Evolutionary conservation across 495 filamentous ascomycete genomes (phyloP), one percentile per base, ranked within the genome.

Genomic region (Aspergillus incahuasiensis): DNA sequence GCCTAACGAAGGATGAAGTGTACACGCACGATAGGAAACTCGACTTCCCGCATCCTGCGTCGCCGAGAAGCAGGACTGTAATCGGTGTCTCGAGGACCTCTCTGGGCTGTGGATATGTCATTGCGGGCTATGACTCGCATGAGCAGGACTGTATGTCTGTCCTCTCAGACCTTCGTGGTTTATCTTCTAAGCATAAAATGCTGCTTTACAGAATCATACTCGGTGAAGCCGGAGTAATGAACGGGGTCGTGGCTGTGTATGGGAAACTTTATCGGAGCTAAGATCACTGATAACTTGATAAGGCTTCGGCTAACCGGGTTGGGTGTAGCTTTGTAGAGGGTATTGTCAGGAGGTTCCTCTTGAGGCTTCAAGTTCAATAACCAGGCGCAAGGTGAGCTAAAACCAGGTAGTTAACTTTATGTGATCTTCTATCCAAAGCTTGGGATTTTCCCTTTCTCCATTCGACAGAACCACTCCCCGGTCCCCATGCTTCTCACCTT

Each of bases 21-120:
- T 48, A 35, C 54, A 85, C 89, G 70, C 71, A 95, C 91, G 90
- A 91, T 65, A 96, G 68, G 65, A 96, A 94, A 13, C 87, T 92
- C 11, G 89, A 87, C 69, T 96, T 96, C 25, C 91, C 91, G 62
- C 89, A 88, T 62, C 80, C 81, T 44, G 82, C 69, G 64, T 96
- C 91, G 54, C 91, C 91, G 5, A 96, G 74, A 0, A 96, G 76
- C 15, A 96, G 76, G 48, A 96, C 78, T 6, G 79, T 86, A 55
- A 92, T 76, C 52, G 78, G 78, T 24, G 67, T 56, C 6, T 72
- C 57, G 3, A 43, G 21, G 11, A 68, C 66, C 21, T 43, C 54
- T 48, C 20, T 49, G 20, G 8, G 6, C 22, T 48, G 56, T 52
- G 43, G 52, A 5, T 42, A 34, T 47, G 52, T 19, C 58, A 60